phyloP scores from a whole-genome alignment of 2,329 filamentous ascomycete genomes.

The Colletotrichum endophyticum region DNA sequence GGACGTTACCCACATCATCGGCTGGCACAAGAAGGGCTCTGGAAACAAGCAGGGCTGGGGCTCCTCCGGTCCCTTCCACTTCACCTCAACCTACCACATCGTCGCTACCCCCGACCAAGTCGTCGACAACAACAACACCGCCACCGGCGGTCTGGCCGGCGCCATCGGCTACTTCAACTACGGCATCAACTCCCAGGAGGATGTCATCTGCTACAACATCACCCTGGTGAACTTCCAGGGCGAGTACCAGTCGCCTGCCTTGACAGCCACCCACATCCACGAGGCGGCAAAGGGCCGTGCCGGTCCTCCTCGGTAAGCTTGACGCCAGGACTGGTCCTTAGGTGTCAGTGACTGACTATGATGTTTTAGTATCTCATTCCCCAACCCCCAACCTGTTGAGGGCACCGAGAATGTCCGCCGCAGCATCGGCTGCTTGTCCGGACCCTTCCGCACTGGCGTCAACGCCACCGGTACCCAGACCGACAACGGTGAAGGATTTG shows the following conservation, averaged over 20 bases:
- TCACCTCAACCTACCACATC: constrained; percentile 54
- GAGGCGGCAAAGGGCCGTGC: constrained; percentile 47
- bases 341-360: not conserved
- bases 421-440: constrained; percentile 45
- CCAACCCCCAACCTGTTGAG: constrained; percentile 46
- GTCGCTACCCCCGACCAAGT: constrained; percentile 55
- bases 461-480: constrained; percentile 25
- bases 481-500: constrained; percentile 48
- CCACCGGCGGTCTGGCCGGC: constrained; percentile 45
- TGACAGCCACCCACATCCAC: constrained; percentile 61
- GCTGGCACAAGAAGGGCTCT: constrained; percentile 23
- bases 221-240: constrained; percentile 53
- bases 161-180: constrained; percentile 55
- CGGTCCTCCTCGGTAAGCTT: constrained; percentile 51
- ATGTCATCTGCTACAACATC: constrained; percentile 55
- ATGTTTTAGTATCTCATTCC: constrained; percentile 45
- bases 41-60: constrained; percentile 4
- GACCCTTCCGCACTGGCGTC: constrained; percentile 39
- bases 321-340: not conserved
- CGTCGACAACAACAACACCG: constrained; percentile 42
- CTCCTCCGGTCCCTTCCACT: constrained; percentile 33
- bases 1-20: not conserved
- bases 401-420: constrained; percentile 32
- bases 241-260: constrained; percentile 53
- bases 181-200: constrained; percentile 53